Evolutionary conservation across 257 asterid genomes (phyloP).

Genomic region (Solanum sparsipilum): DNA sequence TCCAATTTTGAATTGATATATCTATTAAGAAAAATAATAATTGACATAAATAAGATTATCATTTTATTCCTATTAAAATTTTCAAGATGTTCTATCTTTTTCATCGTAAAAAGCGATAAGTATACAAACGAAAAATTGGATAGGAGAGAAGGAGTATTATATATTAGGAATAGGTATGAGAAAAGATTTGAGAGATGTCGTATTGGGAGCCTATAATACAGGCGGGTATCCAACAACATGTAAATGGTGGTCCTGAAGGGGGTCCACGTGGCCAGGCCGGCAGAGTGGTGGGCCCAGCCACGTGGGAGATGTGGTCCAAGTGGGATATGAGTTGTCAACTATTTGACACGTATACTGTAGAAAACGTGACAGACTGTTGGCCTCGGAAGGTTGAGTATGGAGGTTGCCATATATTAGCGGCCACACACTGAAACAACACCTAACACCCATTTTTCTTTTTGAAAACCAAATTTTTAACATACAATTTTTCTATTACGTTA

Average conservation of each 20-base stretch:
- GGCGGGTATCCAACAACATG: not conserved
- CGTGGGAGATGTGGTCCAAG: constrained; percentile 83
- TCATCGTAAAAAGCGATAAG: too few relatives aligned
- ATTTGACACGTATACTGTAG: constrained; percentile 24
- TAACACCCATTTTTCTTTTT: not conserved
- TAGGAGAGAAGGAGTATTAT: too few relatives aligned
- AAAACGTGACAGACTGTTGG: constrained; percentile 36
- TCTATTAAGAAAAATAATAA: too few relatives aligned
- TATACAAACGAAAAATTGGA: too few relatives aligned
- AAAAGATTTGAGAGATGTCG: not conserved
- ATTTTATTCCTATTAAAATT: too few relatives aligned
- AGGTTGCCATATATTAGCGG: constrained; percentile 4
- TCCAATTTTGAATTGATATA: too few relatives aligned
- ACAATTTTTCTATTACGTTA: too few relatives aligned
- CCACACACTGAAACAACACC: not conserved
- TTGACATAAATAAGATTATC: too few relatives aligned
- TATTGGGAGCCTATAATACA: not conserved
- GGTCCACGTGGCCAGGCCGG: constrained; percentile 58
- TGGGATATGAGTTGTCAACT: constrained; percentile 7
- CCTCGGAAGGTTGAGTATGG: not conserved
- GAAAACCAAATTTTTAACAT: not conserved
- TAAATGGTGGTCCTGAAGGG: constrained; percentile 54
- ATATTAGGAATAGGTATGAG: not conserved
- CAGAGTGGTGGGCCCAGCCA: constrained; percentile 57
- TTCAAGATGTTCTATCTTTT: too few relatives aligned